A percentile compares a stretch with the other conserved stretches of the same genome.
These are phyloP conservation scores for Talaromyces verruculosus DNA, from an alignment of 2,329 filamentous ascomycete species.

Conservation along the genomic window DNA sequence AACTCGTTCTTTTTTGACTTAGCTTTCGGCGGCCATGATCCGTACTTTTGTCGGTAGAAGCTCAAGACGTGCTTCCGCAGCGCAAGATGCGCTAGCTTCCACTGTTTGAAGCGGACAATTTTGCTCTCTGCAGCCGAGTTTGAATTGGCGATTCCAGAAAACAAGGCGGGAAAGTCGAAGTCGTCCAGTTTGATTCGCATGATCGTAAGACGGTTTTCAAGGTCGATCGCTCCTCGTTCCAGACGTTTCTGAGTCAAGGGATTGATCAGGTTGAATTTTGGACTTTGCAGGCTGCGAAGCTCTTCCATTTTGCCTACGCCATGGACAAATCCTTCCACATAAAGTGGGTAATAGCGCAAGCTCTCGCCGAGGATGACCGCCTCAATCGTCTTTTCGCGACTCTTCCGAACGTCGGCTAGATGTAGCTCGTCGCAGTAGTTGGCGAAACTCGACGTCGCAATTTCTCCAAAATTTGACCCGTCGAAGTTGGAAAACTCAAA, in stretches of 20 bases:
- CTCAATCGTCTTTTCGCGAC: constrained; percentile 85
- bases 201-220: constrained; percentile 69
- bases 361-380: constrained; percentile 84
- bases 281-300: constrained; percentile 66
- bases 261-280: constrained; percentile 70
- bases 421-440: constrained; percentile 72
- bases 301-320: constrained; percentile 80
- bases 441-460: constrained; percentile 52
- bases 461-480: constrained; percentile 63
- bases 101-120: constrained; percentile 76
- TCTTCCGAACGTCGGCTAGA: constrained; percentile 76
- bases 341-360: constrained; percentile 78
- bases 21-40: constrained; percentile 87
- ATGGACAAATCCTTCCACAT: constrained; percentile 89
- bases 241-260: constrained; percentile 72
- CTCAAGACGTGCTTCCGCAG: constrained; percentile 72
- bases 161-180: constrained; percentile 89
- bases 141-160: constrained; percentile 82
- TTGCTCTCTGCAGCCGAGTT: constrained; percentile 75
- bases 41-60: constrained; percentile 68
- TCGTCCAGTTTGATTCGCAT: constrained; percentile 74
- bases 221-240: constrained; percentile 76
- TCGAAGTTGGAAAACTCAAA: constrained; percentile 64
- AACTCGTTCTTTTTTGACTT: constrained; percentile 89
- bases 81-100: constrained; percentile 71